phyloP scores from a whole-genome alignment of 805 yeast species.

The Lipomyces anomalus region DNA sequence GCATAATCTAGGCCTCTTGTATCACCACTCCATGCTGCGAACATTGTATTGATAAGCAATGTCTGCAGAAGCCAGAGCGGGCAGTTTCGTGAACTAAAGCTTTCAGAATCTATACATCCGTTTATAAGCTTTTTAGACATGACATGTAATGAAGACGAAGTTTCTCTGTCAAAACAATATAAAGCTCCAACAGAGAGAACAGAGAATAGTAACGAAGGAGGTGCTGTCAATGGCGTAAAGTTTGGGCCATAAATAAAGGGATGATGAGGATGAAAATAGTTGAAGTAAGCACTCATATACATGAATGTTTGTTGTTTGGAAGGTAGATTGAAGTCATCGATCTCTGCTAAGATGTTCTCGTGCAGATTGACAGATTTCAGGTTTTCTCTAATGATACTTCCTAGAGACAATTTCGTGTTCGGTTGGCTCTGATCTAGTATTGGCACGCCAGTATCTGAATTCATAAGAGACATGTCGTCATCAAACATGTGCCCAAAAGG shows the following conservation, averaged over 20 bases:
- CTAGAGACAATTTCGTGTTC: not conserved
- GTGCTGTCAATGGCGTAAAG: slow-evolving; percentile 29
- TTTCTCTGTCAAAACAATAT: slow-evolving; percentile 27
- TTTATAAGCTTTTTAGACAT: slow-evolving; percentile 29
- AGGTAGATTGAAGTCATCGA: not conserved
- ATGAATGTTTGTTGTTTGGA: not conserved
- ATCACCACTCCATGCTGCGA: slow-evolving; percentile 32
- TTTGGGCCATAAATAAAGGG: slow-evolving; percentile 34
- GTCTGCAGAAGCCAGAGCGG: slow-evolving; percentile 33
- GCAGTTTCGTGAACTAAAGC: slow-evolving; percentile 24
- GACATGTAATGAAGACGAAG: slow-evolving; percentile 28
- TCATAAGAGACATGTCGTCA: too few species aligned
- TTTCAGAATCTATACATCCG: slow-evolving; percentile 28
- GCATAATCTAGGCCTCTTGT: slow-evolving; percentile 30
- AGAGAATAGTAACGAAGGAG: slow-evolving; percentile 32
- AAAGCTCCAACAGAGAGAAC: slow-evolving; percentile 35
- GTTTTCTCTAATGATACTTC: not conserved
- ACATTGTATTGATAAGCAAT: slow-evolving; percentile 28
- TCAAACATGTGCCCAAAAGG: too few species aligned
- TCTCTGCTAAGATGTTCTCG: not conserved
- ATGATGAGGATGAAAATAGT: slow-evolving; percentile 31
- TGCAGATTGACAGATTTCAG: not conserved
- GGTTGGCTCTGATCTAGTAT: too few species aligned
- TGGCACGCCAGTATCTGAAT: too few species aligned
- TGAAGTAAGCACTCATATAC: slow-evolving; percentile 24